Conservation (phyloP, 495 filamentous ascomycete genomes). For the Penicillium salamii region DNA sequence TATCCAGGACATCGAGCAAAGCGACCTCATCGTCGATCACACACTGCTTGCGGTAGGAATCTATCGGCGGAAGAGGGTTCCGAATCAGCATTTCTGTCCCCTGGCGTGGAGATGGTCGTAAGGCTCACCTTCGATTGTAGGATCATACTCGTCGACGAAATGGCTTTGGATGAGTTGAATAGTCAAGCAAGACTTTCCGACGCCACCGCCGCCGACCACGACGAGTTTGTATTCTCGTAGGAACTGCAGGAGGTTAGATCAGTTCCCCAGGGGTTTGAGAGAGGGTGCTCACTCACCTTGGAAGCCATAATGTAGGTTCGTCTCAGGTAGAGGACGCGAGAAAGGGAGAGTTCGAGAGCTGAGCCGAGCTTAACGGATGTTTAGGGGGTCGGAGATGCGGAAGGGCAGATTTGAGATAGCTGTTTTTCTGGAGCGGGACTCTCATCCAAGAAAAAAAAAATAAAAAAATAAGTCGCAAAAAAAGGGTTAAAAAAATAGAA, state of each 20-base stretch:
- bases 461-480: too few relatives aligned
- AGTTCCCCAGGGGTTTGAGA: neutral
- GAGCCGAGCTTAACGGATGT: neutral
- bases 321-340: neutral
- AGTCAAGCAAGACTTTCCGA: slow-evolving; percentile 98
- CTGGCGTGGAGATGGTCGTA: neutral
- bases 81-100: slow-evolving; percentile 13
- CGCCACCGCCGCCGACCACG: slow-evolving; percentile 95
- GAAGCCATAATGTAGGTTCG: slow-evolving; percentile 25
- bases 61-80: slow-evolving; percentile 42
- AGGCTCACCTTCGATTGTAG: slow-evolving; percentile 91
- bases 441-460: neutral
- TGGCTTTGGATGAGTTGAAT: slow-evolving; percentile 99
- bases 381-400: slow-evolving; percentile 4
- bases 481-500: too few relatives aligned
- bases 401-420: neutral
- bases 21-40: slow-evolving; percentile 98
- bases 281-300: slow-evolving; percentile 21
- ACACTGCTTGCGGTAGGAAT: slow-evolving; percentile 99
- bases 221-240: slow-evolving; percentile 98
- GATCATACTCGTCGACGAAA: slow-evolving; percentile 99
- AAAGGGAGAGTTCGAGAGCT: neutral
- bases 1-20: slow-evolving; percentile 94
- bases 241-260: slow-evolving; percentile 54
- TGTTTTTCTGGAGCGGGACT: neutral